A percentile compares a stretch with the other conserved stretches of the same genome.
Evolutionary conservation across 2,329 filamentous ascomycete species (phyloP).

Genomic region (Clonostachys solani): DNA sequence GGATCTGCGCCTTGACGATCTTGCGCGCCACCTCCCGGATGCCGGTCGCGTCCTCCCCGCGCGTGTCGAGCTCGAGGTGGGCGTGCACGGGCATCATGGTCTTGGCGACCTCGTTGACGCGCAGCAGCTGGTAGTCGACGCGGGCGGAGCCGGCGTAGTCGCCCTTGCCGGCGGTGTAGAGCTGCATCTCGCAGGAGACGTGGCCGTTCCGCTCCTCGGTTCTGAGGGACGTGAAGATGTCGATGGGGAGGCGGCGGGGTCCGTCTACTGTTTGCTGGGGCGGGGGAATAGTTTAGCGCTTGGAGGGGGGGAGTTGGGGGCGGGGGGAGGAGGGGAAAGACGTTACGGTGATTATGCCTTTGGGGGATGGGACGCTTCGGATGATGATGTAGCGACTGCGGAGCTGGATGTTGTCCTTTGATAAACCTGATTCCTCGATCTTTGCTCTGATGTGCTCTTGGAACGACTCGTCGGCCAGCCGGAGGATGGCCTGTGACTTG

Average conservation of each 20-base stretch:
- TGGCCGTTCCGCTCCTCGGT: background rate
- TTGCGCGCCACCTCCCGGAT: background rate
- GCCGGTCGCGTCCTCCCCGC: too few relatives aligned
- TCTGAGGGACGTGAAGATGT: conserved; percentile 11
- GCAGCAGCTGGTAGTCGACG: conserved; percentile 5
- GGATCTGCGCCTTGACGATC: conserved; percentile 43
- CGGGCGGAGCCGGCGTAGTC: conserved; percentile 10
- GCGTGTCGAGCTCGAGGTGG: too few relatives aligned
- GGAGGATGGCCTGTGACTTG: background rate
- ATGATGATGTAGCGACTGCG: background rate
- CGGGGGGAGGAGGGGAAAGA: background rate
- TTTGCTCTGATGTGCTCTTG: background rate
- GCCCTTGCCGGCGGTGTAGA: conserved; percentile 14
- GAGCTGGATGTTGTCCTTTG: background rate
- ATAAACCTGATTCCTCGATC: background rate
- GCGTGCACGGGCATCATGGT: background rate
- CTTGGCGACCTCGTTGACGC: background rate
- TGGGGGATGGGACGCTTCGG: background rate
- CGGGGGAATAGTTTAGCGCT: too few relatives aligned
- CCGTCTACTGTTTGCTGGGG: conserved; percentile 16
- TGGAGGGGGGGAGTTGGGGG: conserved; percentile 3
- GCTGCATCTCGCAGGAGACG: conserved; percentile 6
- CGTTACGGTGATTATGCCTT: background rate
- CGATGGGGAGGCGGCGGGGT: conserved; percentile 11
- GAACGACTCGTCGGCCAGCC: background rate